phyloP scores from a whole-genome alignment of 176 grass and related monocot genomes.

The Tillandsia fasciculata region DNA sequence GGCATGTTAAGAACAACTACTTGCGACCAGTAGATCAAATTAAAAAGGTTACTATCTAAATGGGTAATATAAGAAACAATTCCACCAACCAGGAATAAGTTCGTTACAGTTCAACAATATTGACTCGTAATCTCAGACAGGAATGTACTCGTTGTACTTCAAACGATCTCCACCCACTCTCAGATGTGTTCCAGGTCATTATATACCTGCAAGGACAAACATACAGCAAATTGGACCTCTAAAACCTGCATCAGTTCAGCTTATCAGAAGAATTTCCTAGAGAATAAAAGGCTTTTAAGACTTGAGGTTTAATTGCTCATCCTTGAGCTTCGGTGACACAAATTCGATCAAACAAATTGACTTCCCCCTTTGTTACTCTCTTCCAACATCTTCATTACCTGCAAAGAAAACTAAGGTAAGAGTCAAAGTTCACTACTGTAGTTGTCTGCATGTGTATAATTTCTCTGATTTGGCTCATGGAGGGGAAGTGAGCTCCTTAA shows the following conservation, averaged over 20 bases:
- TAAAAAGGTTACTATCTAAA: slow-evolving; percentile 20
- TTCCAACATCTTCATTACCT: slow-evolving; percentile 53
- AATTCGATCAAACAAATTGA: slow-evolving; percentile 36
- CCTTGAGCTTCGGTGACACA: slow-evolving; percentile 24
- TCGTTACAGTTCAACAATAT: slow-evolving; percentile 32
- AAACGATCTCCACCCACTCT: slow-evolving; percentile 16
- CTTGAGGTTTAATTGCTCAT: slow-evolving; percentile 24
- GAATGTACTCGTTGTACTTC: slow-evolving; percentile 38
- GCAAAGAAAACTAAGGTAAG: slow-evolving; percentile 85
- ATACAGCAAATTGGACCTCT: slow-evolving; percentile 37
- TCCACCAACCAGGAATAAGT: slow-evolving; percentile 32
- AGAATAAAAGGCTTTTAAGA: slow-evolving; percentile 22
- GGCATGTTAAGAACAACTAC: slow-evolving; percentile 1
- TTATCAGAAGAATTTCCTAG: slow-evolving; percentile 32
- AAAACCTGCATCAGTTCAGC: slow-evolving; percentile 29
- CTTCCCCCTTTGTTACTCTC: slow-evolving; percentile 13
- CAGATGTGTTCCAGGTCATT: slow-evolving; percentile 46
- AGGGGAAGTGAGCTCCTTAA: slow-evolving; percentile 7
- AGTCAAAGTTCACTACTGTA: slow-evolving; percentile 36
- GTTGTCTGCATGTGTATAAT: slow-evolving; percentile 30
- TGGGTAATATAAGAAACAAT: slow-evolving; percentile 23
- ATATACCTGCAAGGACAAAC: slow-evolving; percentile 62
- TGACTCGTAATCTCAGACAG: slow-evolving; percentile 32
- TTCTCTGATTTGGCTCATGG: slow-evolving; percentile 1
- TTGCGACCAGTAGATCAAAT: slow-evolving; percentile 18